Evolutionary conservation across 805 yeast species (phyloP).

Genomic region (Saturnispora dispora): DNA sequence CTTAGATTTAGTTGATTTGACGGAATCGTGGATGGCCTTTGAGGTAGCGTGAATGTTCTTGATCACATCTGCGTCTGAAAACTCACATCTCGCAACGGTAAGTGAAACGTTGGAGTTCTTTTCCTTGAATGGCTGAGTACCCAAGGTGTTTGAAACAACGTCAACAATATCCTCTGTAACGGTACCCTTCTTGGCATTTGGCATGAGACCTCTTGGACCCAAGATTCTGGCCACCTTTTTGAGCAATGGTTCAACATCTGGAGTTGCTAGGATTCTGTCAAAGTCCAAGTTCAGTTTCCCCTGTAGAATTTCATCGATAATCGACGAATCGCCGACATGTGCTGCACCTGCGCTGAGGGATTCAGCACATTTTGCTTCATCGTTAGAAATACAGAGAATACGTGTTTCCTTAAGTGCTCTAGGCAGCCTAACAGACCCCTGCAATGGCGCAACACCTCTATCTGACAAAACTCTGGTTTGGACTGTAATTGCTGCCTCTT

Average conservation of each 20-base stretch:
- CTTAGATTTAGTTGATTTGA: conserved; percentile 50
- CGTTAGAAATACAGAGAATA: conserved; percentile 59
- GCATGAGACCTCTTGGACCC: conserved; percentile 89
- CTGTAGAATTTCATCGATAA: conserved; percentile 51
- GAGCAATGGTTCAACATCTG: conserved; percentile 62
- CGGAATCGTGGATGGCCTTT: conserved; percentile 46
- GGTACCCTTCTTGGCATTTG: conserved; percentile 77
- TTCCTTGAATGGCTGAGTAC: conserved; percentile 74
- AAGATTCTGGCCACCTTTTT: conserved; percentile 64
- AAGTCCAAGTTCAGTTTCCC: conserved; percentile 47
- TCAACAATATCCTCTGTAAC: conserved; percentile 56
- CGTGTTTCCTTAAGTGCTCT: conserved; percentile 57
- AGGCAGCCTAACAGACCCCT: conserved; percentile 67
- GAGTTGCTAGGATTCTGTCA: conserved; percentile 77
- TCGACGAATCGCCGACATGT: conserved; percentile 62
- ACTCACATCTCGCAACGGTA: conserved; percentile 69
- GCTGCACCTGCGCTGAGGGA: conserved; percentile 54
- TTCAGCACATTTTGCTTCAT: conserved; percentile 40
- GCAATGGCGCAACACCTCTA: conserved; percentile 66
- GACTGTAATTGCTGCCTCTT: conserved; percentile 62
- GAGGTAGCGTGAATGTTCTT: conserved; percentile 62
- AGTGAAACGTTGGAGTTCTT: conserved; percentile 49
- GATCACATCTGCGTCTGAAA: conserved; percentile 67
- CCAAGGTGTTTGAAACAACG: conserved; percentile 47
- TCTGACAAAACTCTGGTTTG: conserved; percentile 60